Evolutionary conservation across 257 asterid genomes (phyloP).

Genomic region (Jaltomata sinuosa): DNA sequence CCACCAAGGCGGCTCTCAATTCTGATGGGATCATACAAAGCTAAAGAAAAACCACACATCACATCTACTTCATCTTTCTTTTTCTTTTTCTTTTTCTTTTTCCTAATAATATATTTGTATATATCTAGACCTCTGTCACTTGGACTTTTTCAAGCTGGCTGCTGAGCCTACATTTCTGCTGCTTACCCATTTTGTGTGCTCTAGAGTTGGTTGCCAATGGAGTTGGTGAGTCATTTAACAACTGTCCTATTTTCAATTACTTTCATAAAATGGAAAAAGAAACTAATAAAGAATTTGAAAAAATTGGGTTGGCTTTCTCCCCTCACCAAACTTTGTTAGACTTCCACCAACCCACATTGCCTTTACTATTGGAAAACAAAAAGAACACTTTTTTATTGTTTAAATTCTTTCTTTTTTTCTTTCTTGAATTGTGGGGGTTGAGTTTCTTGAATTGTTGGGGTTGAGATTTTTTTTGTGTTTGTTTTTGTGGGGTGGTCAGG

Average conservation of each 20-base stretch:
- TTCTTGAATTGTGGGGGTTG: not conserved
- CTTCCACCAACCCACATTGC: not conserved
- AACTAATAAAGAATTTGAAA: not conserved
- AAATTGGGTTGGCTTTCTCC: not conserved
- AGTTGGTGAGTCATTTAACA: conserved; percentile 2
- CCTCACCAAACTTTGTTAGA: not conserved
- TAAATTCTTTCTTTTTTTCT: not conserved
- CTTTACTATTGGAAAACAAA: not conserved
- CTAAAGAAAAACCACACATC: not conserved
- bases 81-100: not conserved
- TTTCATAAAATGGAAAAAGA: not conserved
- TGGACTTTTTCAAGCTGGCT: not conserved
- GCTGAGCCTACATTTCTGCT: not conserved
- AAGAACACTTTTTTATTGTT: not conserved
- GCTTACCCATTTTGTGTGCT: not conserved
- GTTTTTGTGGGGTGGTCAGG: conserved; percentile 21
- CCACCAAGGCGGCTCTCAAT: not conserved
- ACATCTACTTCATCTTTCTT: not conserved
- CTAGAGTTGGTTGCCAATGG: not conserved
- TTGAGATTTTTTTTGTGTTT: not conserved
- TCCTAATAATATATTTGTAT: not conserved
- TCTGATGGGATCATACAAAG: not conserved
- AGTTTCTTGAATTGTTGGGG: not conserved
- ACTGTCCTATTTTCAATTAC: not conserved
- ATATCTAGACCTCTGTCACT: not conserved